phyloP scores from a whole-genome alignment of 345 rosid genomes.

The Capsella bursapastoris region DNA sequence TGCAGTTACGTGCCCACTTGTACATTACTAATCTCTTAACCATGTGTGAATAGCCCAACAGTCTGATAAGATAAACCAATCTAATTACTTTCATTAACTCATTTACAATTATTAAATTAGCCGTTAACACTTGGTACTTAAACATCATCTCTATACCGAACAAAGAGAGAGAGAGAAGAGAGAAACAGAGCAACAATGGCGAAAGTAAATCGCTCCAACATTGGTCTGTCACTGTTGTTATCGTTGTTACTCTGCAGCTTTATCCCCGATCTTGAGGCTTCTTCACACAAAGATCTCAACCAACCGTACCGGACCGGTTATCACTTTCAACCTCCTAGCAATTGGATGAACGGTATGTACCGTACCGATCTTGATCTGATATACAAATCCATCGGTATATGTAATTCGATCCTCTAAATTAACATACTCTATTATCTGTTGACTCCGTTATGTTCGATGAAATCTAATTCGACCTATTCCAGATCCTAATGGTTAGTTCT shows the following conservation, averaged over 20 bases:
- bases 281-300: slow-evolving; percentile 21
- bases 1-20: slow-evolving; percentile 23
- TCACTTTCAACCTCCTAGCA: slow-evolving; percentile 73
- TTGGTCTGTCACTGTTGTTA: slow-evolving; percentile 21
- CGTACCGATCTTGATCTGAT: background rate
- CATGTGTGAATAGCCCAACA: background rate
- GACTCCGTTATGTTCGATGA: too few species aligned
- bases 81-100: background rate
- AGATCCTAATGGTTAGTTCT: slow-evolving; percentile 81
- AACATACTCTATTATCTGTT: slow-evolving; percentile 28
- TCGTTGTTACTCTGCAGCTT: slow-evolving; percentile 35
- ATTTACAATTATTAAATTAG: background rate
- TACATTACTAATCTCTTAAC: slow-evolving; percentile 1
- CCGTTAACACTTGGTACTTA: slow-evolving; percentile 4
- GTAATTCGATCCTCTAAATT: background rate
- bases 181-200: slow-evolving; percentile 36
- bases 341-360: slow-evolving; percentile 78
- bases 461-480: slow-evolving; percentile 28
- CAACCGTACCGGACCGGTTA: slow-evolving; percentile 74
- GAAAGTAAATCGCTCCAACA: slow-evolving; percentile 3
- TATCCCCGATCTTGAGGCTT: slow-evolving; percentile 31
- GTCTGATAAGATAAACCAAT: background rate
- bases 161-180: background rate
- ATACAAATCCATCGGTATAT: background rate
- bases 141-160: slow-evolving; percentile 9